phyloP scores from a whole-genome alignment of 148 eudicot genomes.

The Amaranthus palmeri region DNA sequence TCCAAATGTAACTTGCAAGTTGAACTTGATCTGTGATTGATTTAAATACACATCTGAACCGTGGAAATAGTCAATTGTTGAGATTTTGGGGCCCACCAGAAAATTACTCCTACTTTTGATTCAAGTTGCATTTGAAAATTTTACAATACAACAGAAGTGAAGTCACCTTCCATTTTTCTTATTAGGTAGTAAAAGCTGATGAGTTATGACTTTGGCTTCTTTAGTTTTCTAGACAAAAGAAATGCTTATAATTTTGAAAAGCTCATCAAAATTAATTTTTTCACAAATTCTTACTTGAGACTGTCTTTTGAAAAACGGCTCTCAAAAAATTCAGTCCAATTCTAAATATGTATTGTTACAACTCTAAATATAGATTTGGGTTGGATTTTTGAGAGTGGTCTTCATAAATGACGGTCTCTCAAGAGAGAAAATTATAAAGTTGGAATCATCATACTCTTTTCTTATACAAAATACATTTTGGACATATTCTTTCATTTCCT shows the following conservation, averaged over 20 bases:
- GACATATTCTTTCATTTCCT: conserved; percentile 34
- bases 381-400: too few species aligned
- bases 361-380: too few species aligned
- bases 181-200: not conserved
- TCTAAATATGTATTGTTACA: too few species aligned
- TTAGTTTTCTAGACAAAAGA: not conserved
- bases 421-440: too few species aligned
- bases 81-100: not conserved
- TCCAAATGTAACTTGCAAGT: not conserved
- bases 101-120: too few species aligned
- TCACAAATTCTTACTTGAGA: too few species aligned
- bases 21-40: not conserved
- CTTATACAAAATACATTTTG: too few species aligned
- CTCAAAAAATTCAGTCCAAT: too few species aligned
- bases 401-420: too few species aligned
- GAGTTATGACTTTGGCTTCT: not conserved
- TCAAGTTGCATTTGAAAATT: not conserved
- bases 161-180: not conserved
- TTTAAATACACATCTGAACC: not conserved
- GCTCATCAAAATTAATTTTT: too few species aligned
- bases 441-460: too few species aligned
- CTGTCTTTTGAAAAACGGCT: too few species aligned
- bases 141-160: not conserved
- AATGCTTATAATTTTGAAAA: not conserved
- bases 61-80: conserved; percentile 5